Evolutionary conservation across 2,329 filamentous ascomycete species (phyloP), one percentile per base, ranked within the genome.

Genomic region (Aspergillus glaucus): DNA sequence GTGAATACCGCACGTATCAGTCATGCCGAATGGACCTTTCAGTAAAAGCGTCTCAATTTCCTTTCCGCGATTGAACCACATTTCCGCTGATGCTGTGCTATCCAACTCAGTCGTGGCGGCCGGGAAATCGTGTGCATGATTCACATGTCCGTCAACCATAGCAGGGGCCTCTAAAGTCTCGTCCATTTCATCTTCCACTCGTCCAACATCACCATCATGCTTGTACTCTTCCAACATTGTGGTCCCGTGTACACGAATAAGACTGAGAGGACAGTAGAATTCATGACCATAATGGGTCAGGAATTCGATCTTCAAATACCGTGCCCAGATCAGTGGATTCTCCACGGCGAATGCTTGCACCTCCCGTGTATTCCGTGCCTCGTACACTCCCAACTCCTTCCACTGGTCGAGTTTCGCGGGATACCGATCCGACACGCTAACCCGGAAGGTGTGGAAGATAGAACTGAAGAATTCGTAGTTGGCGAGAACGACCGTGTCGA

Each of bases 381-480:
- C 88, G 57, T 93, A 97, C 0, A 84, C 86, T 6, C 90, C 93
- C 42, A 97, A 68, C 40, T 89, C 84, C 56, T 86, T 89, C 93
- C 93, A 98, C 58, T 93, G 88, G 44, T 95, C 91, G 48, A 81
- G 70, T 68, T 96, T 97, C 47, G 93, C 87, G 0, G 93, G 93
- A 68, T 96, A 97, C 49, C 89, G 84, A 71, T 97, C 93, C 50
- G 91, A 94, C 43, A 96, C 92, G 64, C 88, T 94, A 57, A 97
- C 83, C 45, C 87, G 81, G 67, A 98, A 96, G 43, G 85, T 87
- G 46, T 90, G 86, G 59, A 97, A 87, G 79, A 95, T 96, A 64
- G 90, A 96, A 48, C 90, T 95, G 75, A 98, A 98, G 75, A 98
- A 98, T 68, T 98, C 93, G 61, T 94, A 98, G 66, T 98, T 98